A percentile compares a stretch with the other conserved stretches of the same genome.
Evolutionary conservation across 2,329 filamentous ascomycete species (phyloP).

Genomic region (Coniochaeta sp.): DNA sequence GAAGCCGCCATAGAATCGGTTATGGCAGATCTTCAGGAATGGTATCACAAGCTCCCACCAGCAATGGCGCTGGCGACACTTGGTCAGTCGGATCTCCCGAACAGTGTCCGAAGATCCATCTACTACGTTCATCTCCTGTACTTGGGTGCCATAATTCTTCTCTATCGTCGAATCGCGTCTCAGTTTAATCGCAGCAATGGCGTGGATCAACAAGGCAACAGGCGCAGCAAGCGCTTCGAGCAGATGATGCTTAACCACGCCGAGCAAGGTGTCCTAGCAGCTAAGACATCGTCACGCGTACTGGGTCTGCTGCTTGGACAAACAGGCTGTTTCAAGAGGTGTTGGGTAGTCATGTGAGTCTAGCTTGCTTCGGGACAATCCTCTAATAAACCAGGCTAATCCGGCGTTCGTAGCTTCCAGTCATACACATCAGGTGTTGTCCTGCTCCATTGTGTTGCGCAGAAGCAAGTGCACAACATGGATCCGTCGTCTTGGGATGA

Average conservation of each 20-base stretch:
- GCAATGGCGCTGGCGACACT: slow-evolving; percentile 15
- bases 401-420: slow-evolving; percentile 18
- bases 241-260: slow-evolving; percentile 9
- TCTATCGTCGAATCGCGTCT: slow-evolving; percentile 21
- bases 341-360: slow-evolving; percentile 23
- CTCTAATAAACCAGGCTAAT: background rate
- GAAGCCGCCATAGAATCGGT: slow-evolving; percentile 17
- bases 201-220: background rate
- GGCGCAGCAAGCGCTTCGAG: slow-evolving; percentile 1
- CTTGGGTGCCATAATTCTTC: slow-evolving; percentile 21
- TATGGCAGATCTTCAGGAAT: slow-evolving; percentile 18
- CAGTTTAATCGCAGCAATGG: slow-evolving; percentile 12
- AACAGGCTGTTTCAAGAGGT: slow-evolving; percentile 14
- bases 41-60: slow-evolving; percentile 18
- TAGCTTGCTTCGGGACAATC: background rate
- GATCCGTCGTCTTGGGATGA: slow-evolving; percentile 13
- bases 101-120: slow-evolving; percentile 13
- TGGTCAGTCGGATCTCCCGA: slow-evolving; percentile 7
- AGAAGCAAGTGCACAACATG: slow-evolving; percentile 21
- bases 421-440: slow-evolving; percentile 20
- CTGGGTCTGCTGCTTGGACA: slow-evolving; percentile 14
- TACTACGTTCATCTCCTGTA: slow-evolving; percentile 24
- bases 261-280: slow-evolving; percentile 17
- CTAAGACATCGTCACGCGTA: slow-evolving; percentile 17
- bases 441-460: slow-evolving; percentile 20